phyloP scores from a whole-genome alignment of 2,329 filamentous ascomycete genomes.

The Epicoccum sorghinum region DNA sequence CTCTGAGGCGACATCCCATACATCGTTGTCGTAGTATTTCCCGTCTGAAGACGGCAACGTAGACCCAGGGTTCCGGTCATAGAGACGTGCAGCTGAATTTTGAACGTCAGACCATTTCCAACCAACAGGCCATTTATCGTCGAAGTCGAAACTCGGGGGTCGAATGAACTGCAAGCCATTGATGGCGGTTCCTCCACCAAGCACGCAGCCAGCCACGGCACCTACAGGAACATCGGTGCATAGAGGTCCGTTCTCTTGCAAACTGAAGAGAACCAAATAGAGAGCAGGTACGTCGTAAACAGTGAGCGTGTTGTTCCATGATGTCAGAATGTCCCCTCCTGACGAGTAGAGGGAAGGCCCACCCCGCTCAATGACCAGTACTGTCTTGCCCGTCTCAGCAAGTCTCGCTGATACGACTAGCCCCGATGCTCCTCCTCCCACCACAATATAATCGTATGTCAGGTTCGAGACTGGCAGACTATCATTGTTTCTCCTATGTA shows the following conservation, averaged over 20 bases:
- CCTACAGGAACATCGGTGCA: constrained; percentile 47
- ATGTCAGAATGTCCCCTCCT: constrained; percentile 35
- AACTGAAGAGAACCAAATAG: constrained; percentile 19
- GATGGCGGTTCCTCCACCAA: constrained; percentile 46
- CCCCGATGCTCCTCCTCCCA: constrained; percentile 48
- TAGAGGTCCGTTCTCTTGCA: constrained; percentile 20
- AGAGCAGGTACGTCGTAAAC: constrained; percentile 32
- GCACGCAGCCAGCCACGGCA: constrained; percentile 43
- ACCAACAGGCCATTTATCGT: constrained; percentile 26
- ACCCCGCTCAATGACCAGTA: constrained; percentile 50
- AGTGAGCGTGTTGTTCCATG: constrained; percentile 34
- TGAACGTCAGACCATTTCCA: constrained; percentile 29
- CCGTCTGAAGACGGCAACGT: constrained; percentile 25
- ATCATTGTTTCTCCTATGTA: background rate
- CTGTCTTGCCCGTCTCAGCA: constrained; percentile 46
- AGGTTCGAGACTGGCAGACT: constrained; percentile 25
- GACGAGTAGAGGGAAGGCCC: constrained; percentile 41
- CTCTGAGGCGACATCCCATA: constrained; percentile 24
- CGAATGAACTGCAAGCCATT: constrained; percentile 27
- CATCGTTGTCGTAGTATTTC: constrained; percentile 27
- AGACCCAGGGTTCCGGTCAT: constrained; percentile 31
- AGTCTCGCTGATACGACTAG: constrained; percentile 47
- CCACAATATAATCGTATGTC: constrained; percentile 52
- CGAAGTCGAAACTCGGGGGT: constrained; percentile 28
- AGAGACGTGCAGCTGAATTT: constrained; percentile 23